These are phyloP conservation scores for Calocybe gambosa DNA, from an alignment of 1,284 basidiomycete species.

Conservation along the genomic window DNA sequence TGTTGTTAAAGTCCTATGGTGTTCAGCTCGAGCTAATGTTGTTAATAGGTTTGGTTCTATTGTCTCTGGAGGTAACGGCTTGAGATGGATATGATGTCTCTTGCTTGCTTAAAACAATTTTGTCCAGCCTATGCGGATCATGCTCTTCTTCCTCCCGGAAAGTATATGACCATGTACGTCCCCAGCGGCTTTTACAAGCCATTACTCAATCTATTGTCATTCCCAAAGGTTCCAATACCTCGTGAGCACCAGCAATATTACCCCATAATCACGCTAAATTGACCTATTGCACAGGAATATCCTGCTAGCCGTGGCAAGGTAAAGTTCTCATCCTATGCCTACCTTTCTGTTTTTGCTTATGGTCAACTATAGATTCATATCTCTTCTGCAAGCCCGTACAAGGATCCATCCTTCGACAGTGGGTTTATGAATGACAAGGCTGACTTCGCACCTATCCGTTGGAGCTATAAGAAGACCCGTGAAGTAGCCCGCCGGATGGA, in stretches of 20 bases:
- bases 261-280: neutral
- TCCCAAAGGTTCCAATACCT: conserved; percentile 58
- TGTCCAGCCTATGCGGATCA: conserved; percentile 60
- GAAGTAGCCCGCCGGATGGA: conserved; percentile 71
- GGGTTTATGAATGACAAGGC: conserved; percentile 76
- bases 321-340: neutral
- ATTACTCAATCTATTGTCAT: neutral
- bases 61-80: conserved; percentile 43
- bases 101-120: neutral
- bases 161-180: conserved; percentile 63
- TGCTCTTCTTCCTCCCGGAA: conserved; percentile 59
- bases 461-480: conserved; percentile 72
- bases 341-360: neutral
- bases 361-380: conserved; percentile 52
- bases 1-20: conserved; percentile 1
- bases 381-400: conserved; percentile 52
- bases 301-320: conserved; percentile 62
- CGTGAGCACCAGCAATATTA: conserved; percentile 23
- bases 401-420: conserved; percentile 59
- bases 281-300: conserved; percentile 41
- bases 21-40: neutral
- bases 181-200: neutral
- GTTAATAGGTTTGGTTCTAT: conserved; percentile 51
- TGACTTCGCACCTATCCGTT: conserved; percentile 69
- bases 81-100: neutral